These are phyloP conservation scores for Trichophyton simii DNA, from an alignment of 2,329 filamentous ascomycete species.

Conservation along the genomic window DNA sequence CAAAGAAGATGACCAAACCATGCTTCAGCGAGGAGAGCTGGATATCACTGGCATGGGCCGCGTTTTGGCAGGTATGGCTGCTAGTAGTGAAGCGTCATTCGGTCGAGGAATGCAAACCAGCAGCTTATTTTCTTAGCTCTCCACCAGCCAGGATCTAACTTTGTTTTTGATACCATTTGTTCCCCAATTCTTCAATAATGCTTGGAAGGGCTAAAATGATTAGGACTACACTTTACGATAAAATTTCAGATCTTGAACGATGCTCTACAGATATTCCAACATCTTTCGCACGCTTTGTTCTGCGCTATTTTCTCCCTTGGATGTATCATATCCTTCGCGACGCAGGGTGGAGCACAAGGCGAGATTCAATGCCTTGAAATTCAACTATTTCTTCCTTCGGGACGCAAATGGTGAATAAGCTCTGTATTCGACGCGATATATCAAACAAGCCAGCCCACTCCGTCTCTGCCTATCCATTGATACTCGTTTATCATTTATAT, in stretches of 20 bases:
- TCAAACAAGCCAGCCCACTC: constrained; percentile 19
- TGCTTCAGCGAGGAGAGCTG: constrained; percentile 32
- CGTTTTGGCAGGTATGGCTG: constrained; percentile 33
- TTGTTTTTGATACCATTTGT: background rate
- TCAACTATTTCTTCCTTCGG: constrained; percentile 17
- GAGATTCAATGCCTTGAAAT: constrained; percentile 40
- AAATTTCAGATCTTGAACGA: background rate
- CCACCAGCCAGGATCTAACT: background rate
- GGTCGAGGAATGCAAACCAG: constrained; percentile 19
- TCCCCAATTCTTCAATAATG: background rate
- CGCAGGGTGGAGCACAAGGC: constrained; percentile 43
- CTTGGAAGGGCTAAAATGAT: background rate
- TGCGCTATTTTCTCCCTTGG: background rate
- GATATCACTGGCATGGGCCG: constrained; percentile 38
- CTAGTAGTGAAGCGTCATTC: constrained; percentile 18
- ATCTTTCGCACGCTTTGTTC: background rate
- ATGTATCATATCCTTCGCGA: constrained; percentile 26
- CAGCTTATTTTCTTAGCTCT: background rate
- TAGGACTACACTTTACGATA: background rate
- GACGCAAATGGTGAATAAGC: constrained; percentile 24
- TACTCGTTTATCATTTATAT: background rate
- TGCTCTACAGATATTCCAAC: background rate
- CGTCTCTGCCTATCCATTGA: background rate
- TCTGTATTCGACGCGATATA: constrained; percentile 43
- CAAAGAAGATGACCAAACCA: constrained; percentile 3